These are phyloP conservation scores for Microcyclosporella mali DNA, from an alignment of 2,329 filamentous ascomycete species.

Conservation along the genomic window DNA sequence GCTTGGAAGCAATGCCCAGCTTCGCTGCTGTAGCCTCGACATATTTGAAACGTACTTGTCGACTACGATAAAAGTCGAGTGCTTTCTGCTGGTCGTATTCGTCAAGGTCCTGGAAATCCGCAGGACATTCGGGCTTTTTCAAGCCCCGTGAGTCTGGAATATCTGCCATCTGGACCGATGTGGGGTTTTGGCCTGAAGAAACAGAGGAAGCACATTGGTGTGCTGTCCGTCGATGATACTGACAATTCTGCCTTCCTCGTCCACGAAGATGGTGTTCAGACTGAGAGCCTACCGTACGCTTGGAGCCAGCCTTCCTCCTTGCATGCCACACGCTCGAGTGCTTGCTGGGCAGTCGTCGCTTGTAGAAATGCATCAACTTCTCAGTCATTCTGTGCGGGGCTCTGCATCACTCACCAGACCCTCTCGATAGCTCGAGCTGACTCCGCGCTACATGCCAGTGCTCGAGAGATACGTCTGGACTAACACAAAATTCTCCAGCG, in stretches of 20 bases:
- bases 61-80: conserved; percentile 17
- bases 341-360: conserved; percentile 28
- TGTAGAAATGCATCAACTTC: conserved; percentile 23
- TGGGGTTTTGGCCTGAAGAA: conserved; percentile 23
- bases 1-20: conserved; percentile 16
- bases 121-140: conserved; percentile 11
- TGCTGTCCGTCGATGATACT: conserved; percentile 21
- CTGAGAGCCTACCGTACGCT: conserved; percentile 30
- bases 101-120: conserved; percentile 14
- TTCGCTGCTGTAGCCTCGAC: conserved; percentile 15
- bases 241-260: conserved; percentile 29
- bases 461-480: conserved; percentile 28
- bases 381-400: conserved; percentile 14
- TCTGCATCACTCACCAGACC: conserved; percentile 30
- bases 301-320: conserved; percentile 11
- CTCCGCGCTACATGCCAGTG: conserved; percentile 29
- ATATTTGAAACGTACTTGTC: conserved; percentile 24
- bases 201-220: conserved; percentile 7
- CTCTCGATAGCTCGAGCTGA: conserved; percentile 22
- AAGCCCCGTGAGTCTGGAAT: conserved; percentile 23
- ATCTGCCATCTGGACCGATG: conserved; percentile 37
- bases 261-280: conserved; percentile 33
- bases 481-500: conserved; percentile 21
- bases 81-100: conserved; percentile 12
- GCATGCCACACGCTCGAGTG: conserved; percentile 14